Conservation (phyloP, 306 rosid species). For the Rosa multiflora region DNA sequence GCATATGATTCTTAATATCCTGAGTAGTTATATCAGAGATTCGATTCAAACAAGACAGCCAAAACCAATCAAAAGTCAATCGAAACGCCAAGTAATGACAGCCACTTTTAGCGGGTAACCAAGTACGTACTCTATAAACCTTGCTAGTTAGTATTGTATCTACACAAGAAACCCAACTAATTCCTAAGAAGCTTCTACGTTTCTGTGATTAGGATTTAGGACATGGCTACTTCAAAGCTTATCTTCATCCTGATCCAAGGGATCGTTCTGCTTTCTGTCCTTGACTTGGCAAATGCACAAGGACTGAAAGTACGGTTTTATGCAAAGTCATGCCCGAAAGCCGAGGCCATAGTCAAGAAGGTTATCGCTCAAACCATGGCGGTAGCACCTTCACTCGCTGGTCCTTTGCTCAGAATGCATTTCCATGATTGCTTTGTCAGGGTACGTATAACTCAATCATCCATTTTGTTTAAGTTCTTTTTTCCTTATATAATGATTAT, state of each 20-base stretch:
- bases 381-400: constrained; percentile 30
- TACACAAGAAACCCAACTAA: background rate
- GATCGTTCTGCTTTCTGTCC: background rate
- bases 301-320: constrained; percentile 36
- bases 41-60: background rate
- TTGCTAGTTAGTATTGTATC: background rate
- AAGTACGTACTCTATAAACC: background rate
- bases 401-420: constrained; percentile 42
- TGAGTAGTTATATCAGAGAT: background rate
- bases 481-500: background rate
- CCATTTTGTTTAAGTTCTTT: background rate
- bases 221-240: constrained; percentile 25
- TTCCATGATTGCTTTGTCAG: constrained; percentile 48
- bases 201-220: background rate
- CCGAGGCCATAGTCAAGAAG: constrained; percentile 28
- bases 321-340: constrained; percentile 27
- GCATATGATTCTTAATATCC: background rate
- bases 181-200: background rate
- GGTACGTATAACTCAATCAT: constrained; percentile 17
- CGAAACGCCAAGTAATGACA: background rate
- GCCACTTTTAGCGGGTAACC: background rate
- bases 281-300: constrained; percentile 14
- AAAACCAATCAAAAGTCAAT: background rate
- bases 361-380: constrained; percentile 15
- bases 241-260: constrained; percentile 13